Conservation (phyloP, 345 rosid species). For the Gossypium raimondii region DNA sequence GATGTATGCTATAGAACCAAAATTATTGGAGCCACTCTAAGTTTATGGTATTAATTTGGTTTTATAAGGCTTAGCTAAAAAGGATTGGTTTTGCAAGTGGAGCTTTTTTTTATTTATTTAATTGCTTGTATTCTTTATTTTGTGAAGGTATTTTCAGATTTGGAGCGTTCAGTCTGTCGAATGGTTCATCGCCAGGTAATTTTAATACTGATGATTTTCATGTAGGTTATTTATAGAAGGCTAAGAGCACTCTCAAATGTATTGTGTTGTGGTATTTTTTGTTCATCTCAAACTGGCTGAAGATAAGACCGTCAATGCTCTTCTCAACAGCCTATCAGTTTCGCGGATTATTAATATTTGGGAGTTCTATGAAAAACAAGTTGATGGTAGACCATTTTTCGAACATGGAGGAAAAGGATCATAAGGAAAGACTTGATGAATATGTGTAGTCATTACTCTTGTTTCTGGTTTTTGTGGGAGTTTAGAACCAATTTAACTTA, state of each 20-base stretch:
- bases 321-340: neutral
- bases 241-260: neutral
- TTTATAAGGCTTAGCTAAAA: neutral
- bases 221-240: neutral
- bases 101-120: neutral
- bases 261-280: neutral
- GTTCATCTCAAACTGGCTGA: neutral
- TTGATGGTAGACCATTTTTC: neutral
- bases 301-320: neutral
- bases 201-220: neutral
- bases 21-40: neutral
- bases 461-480: neutral
- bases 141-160: constrained; percentile 91
- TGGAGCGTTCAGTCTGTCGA: constrained; percentile 93
- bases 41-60: neutral
- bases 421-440: neutral
- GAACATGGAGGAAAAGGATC: neutral
- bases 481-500: neutral
- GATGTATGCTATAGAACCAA: neutral
- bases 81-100: neutral
- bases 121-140: constrained; percentile 15
- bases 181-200: constrained; percentile 91
- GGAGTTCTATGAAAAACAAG: neutral
- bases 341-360: neutral
- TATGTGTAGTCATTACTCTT: neutral